Conservation (phyloP, 2,329 filamentous ascomycete species). For the Botrytis galanthina region DNA sequence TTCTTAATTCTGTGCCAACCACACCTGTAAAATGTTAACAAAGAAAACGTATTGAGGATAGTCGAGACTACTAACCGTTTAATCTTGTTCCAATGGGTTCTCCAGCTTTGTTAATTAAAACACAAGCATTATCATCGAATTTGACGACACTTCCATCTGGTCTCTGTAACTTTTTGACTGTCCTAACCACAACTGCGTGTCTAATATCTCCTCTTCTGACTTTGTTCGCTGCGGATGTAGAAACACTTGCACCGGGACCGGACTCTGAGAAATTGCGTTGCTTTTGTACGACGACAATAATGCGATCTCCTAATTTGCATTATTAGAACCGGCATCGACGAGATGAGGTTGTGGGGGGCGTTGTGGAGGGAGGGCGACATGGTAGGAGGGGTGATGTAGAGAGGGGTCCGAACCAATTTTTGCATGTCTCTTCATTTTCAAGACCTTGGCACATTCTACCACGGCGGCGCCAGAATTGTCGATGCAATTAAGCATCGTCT, state of each 20-base stretch:
- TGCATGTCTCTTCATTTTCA: constrained; percentile 85
- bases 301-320: constrained; percentile 72
- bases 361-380: neutral
- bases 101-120: constrained; percentile 93
- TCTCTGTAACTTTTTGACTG: constrained; percentile 80
- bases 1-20: constrained; percentile 83
- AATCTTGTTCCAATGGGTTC: constrained; percentile 92
- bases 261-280: constrained; percentile 76
- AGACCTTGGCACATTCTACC: constrained; percentile 91
- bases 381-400: neutral
- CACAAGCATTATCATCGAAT: constrained; percentile 98
- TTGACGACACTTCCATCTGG: constrained; percentile 85
- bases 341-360: neutral
- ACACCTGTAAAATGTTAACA: constrained; percentile 54
- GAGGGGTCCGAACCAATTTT: constrained; percentile 68
- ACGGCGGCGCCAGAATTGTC: constrained; percentile 96
- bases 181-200: constrained; percentile 93
- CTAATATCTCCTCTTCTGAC: constrained; percentile 95
- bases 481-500: constrained; percentile 99
- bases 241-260: constrained; percentile 68
- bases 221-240: constrained; percentile 77
- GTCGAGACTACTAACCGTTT: constrained; percentile 56
- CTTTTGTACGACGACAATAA: constrained; percentile 97
- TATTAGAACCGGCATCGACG: neutral
- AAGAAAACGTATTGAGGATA: neutral